Evolutionary conservation across 1,139 yeast genomes (phyloP).

Genomic region (Kodamaea alishanica): DNA sequence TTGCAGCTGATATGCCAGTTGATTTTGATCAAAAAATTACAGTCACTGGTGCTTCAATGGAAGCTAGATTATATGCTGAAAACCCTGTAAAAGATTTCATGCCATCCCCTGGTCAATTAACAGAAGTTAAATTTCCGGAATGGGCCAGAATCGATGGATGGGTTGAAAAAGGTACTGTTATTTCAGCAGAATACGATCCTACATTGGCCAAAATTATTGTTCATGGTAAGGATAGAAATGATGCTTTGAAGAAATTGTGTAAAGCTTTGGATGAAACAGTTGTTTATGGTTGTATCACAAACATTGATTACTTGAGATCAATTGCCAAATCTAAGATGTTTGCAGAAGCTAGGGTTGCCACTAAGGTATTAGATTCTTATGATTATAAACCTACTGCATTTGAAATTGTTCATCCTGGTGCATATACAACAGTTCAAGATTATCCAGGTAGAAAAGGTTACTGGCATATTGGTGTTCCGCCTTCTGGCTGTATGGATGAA

Average conservation of each 20-base stretch:
- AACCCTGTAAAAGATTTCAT: constrained; percentile 92
- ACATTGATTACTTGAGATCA: constrained; percentile 82
- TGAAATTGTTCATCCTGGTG: constrained; percentile 84
- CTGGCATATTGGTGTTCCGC: constrained; percentile 95
- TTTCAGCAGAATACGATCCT: constrained; percentile 94
- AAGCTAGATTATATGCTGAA: constrained; percentile 93
- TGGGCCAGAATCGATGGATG: constrained; percentile 95
- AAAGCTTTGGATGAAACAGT: constrained; percentile 83
- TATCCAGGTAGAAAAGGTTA: constrained; percentile 88
- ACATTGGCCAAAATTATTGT: constrained; percentile 95
- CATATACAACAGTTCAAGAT: constrained; percentile 93
- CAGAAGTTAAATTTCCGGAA: constrained; percentile 77
- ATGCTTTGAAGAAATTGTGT: constrained; percentile 72
- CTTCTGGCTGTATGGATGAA: constrained; percentile 97
- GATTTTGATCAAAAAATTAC: constrained; percentile 57
- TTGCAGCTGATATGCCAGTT: constrained; percentile 88
- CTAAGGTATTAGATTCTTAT: constrained; percentile 82
- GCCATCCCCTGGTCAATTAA: constrained; percentile 94
- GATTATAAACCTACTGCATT: constrained; percentile 78
- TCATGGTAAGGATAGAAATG: constrained; percentile 82
- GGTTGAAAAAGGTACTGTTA: constrained; percentile 85
- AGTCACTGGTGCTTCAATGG: constrained; percentile 88
- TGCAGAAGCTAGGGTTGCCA: constrained; percentile 75
- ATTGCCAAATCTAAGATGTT: constrained; percentile 84
- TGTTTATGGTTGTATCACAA: constrained; percentile 84